A percentile compares a stretch with the other conserved stretches of the same genome.
These are phyloP conservation scores for Helicocarpus griseus DNA, from an alignment of 2,329 filamentous ascomycete species.

Conservation along the genomic window DNA sequence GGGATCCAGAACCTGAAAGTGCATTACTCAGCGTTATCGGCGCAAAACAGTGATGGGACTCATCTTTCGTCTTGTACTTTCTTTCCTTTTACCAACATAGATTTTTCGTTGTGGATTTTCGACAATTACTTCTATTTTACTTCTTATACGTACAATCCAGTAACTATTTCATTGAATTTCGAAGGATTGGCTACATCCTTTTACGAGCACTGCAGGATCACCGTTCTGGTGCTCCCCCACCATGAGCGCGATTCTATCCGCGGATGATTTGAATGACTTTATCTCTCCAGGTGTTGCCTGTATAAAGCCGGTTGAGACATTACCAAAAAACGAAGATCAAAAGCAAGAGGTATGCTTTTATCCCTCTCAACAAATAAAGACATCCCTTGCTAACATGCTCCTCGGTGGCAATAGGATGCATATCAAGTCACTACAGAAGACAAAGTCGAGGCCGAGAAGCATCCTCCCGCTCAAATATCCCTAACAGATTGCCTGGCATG, in stretches of 20 bases:
- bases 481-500: constrained; percentile 96
- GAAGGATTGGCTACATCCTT: neutral
- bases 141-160: neutral
- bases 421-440: constrained; percentile 95
- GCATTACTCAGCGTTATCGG: neutral
- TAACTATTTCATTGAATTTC: neutral
- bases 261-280: constrained; percentile 97
- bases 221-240: constrained; percentile 16
- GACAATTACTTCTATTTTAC: neutral
- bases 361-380: no score
- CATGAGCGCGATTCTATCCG: constrained; percentile 96
- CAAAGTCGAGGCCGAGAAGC: constrained; percentile 48
- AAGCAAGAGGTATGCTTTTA: constrained; percentile 37
- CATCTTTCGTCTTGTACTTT: neutral
- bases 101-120: neutral
- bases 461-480: constrained; percentile 78
- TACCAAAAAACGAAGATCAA: constrained; percentile 54
- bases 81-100: neutral
- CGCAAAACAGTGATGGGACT: neutral
- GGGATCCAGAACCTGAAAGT: neutral
- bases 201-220: neutral
- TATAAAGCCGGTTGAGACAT: constrained; percentile 92
- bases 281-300: constrained; percentile 95
- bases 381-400: neutral
- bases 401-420: constrained; percentile 35